Percentiles rank a stretch among this genome's conserved stretches.
Conservation (phyloP, 2,329 filamentous ascomycete genomes). For the Corinectria fuckeliana region DNA sequence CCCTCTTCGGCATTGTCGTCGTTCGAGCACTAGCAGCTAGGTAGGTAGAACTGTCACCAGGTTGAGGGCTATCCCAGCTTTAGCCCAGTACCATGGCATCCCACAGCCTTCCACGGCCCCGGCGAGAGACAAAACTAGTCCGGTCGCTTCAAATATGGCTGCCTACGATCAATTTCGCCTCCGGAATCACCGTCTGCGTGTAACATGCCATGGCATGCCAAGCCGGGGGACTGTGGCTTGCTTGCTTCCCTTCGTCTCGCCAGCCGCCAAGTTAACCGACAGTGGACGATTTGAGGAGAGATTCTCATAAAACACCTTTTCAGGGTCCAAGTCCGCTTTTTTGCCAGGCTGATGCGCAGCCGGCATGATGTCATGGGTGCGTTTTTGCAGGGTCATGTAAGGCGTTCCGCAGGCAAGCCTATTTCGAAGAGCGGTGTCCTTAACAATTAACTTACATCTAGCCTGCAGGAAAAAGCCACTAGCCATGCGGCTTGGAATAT, state of each 20-base stretch:
- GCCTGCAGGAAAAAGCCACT: neutral
- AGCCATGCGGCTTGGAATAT: constrained; percentile 5
- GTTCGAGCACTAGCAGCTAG: neutral
- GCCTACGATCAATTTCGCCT: neutral
- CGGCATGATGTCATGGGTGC: constrained; percentile 23
- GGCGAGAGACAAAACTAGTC: neutral
- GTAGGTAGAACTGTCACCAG: neutral
- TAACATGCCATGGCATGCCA: constrained; percentile 20
- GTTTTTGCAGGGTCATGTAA: neutral
- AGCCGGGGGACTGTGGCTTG: neutral
- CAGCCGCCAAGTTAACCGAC: neutral
- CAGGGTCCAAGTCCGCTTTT: neutral
- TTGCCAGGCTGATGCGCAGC: constrained; percentile 2
- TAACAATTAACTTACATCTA: constrained; percentile 38
- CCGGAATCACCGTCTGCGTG: constrained; percentile 29
- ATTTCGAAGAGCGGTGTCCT: constrained; percentile 28
- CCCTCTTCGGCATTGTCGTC: neutral
- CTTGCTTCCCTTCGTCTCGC: neutral
- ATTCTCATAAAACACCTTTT: neutral
- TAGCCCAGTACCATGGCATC: neutral
- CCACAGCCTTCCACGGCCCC: constrained; percentile 1
- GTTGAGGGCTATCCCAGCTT: neutral
- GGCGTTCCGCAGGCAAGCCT: constrained; percentile 19
- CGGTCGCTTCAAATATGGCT: constrained; percentile 2
- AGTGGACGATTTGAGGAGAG: neutral